Evolutionary conservation across 768 basidiomycete genomes (phyloP).

Genomic region (Fistulinella prunicolor): DNA sequence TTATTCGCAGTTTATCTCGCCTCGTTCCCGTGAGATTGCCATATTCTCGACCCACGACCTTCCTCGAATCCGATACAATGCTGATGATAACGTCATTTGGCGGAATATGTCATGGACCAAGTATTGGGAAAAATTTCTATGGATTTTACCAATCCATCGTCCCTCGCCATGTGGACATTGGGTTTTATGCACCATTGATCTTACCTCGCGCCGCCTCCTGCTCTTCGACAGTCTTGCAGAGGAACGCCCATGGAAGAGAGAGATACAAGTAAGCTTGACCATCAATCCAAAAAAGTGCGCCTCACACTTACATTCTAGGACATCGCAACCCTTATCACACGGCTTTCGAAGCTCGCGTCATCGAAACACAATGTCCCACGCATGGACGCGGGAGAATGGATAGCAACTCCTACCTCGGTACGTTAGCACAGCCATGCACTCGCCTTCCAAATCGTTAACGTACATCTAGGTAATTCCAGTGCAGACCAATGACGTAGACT

Average conservation of each 20-base stretch:
- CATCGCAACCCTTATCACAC: background rate
- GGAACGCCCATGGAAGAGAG: background rate
- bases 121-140: conserved; percentile 33
- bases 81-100: conserved; percentile 24
- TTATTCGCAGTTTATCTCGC: background rate
- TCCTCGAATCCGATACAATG: conserved; percentile 2
- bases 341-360: no score
- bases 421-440: no score
- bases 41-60: no score
- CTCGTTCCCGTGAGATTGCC: background rate
- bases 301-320: no score
- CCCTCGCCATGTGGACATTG: conserved; percentile 1
- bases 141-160: conserved; percentile 19
- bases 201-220: background rate
- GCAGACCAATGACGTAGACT: background rate
- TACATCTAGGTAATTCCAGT: background rate
- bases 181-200: background rate
- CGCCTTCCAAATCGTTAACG: no score
- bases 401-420: no score
- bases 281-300: no score
- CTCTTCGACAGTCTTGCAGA: conserved; percentile 6
- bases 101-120: background rate
- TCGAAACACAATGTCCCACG: no score
- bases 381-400: no score
- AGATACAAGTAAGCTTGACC: no score